Conservation (phyloP, 2,329 filamentous ascomycete species). For the Colletotrichum sp. region DNA sequence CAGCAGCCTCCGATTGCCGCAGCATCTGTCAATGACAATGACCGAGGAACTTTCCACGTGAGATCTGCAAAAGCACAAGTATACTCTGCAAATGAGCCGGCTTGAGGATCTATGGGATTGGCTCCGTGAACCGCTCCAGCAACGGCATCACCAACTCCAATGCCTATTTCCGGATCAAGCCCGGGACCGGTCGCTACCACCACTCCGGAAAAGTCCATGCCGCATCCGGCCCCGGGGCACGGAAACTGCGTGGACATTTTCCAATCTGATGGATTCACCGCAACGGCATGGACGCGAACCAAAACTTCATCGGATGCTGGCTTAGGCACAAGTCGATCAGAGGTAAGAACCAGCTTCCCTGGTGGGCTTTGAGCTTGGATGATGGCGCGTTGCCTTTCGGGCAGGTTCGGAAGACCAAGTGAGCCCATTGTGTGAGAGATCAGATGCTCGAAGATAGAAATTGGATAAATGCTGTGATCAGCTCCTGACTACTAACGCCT, state of each 20-base stretch:
- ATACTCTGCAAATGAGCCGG: conserved; percentile 36
- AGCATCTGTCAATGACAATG: conserved; percentile 26
- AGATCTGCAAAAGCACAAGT: conserved; percentile 24
- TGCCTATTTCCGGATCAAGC: neutral
- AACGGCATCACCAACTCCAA: conserved; percentile 30
- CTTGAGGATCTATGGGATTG: conserved; percentile 19
- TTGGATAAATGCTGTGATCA: neutral
- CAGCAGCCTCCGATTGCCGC: conserved; percentile 26
- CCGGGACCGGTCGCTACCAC: conserved; percentile 29
- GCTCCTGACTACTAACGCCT: neutral
- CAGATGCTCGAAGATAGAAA: neutral
- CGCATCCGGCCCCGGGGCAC: conserved; percentile 32
- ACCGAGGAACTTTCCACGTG: conserved; percentile 29
- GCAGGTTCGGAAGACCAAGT: neutral
- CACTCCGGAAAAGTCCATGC: conserved; percentile 38
- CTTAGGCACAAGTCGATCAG: neutral
- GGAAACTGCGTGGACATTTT: conserved; percentile 34
- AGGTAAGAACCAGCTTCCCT: neutral
- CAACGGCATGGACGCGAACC: conserved; percentile 32
- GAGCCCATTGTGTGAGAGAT: neutral
- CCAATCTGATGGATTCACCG: conserved; percentile 39
- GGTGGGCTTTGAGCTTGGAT: neutral
- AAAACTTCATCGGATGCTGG: conserved; percentile 15
- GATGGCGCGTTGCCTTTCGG: neutral
- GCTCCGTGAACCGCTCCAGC: conserved; percentile 26